Evolutionary conservation across 1,284 basidiomycete genomes (phyloP).

Genomic region (Sphagnurus paluster): DNA sequence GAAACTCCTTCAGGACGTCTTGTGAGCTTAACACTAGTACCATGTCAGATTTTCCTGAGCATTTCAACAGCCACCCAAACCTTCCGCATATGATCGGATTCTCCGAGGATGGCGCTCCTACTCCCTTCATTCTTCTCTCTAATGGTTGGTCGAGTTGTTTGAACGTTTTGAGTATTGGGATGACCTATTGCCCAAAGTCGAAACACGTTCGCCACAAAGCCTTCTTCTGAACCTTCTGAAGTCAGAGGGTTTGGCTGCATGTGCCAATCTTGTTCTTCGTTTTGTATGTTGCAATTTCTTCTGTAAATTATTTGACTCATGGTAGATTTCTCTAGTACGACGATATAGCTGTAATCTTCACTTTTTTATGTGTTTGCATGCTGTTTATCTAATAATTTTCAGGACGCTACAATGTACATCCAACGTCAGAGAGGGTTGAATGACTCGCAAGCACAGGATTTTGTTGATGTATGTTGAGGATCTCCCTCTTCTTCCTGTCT

Average conservation of each 20-base stretch:
- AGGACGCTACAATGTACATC: conserved; percentile 50
- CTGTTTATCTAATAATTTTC: not conserved
- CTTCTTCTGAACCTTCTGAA: conserved; percentile 29
- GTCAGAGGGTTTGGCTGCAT: conserved; percentile 34
- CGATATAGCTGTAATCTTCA: conserved; percentile 39
- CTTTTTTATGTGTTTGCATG: not conserved
- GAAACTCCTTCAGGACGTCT: conserved; percentile 48
- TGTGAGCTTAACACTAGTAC: conserved; percentile 31
- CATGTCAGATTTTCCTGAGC: not conserved
- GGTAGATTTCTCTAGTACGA: conserved; percentile 34
- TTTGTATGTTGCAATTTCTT: conserved; percentile 28
- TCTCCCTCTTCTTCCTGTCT: not conserved
- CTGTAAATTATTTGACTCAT: not conserved
- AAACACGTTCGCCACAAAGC: conserved; percentile 36
- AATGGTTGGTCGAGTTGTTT: conserved; percentile 36
- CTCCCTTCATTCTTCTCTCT: conserved; percentile 51
- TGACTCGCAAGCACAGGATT: conserved; percentile 48
- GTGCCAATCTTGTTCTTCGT: conserved; percentile 36
- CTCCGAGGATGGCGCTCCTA: conserved; percentile 45
- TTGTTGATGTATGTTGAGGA: conserved; percentile 40
- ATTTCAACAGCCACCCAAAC: conserved; percentile 45
- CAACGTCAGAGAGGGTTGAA: conserved; percentile 45
- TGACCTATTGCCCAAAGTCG: too few species aligned
- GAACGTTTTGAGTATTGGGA: too few species aligned
- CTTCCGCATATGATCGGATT: conserved; percentile 55